phyloP scores from a whole-genome alignment of 2,329 filamentous ascomycete genomes.

The Chalaropsis thielavioides region DNA sequence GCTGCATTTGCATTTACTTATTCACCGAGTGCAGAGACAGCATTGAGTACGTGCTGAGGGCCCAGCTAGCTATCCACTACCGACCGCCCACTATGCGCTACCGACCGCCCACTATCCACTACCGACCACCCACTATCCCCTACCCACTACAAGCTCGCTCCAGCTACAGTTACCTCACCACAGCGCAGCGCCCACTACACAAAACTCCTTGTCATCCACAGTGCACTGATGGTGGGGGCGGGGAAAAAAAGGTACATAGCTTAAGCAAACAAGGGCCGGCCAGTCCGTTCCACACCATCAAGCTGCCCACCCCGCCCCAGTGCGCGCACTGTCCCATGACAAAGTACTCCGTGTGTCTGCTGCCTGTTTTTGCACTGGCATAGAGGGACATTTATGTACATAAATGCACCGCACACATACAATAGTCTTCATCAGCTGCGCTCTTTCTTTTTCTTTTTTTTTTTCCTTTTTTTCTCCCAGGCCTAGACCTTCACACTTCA shows the following conservation, averaged over 20 bases:
- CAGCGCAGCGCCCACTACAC: not conserved
- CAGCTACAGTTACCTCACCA: not conserved
- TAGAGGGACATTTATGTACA: not conserved
- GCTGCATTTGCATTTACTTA: not conserved
- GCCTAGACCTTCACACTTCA: too few species aligned
- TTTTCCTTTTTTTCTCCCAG: too few species aligned
- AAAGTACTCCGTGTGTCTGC: not conserved
- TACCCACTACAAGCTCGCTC: not conserved
- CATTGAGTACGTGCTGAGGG: too few species aligned
- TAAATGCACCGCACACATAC: not conserved
- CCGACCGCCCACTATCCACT: too few species aligned
- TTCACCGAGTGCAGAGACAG: too few species aligned
- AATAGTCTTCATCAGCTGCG: too few species aligned
- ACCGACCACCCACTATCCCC: not conserved
- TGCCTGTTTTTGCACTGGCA: not conserved
- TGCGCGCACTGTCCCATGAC: not conserved
- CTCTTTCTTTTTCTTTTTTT: too few species aligned
- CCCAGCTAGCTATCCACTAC: too few species aligned
- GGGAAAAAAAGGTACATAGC: not conserved
- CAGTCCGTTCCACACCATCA: too few species aligned
- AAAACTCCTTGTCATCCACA: not conserved
- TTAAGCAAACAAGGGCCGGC: too few species aligned
- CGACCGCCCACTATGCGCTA: too few species aligned
- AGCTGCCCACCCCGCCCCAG: not conserved
- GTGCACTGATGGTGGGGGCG: slow-evolving; percentile 15